Evolutionary conservation across 371 early-diverging fungal species (phyloP), one percentile per base, ranked within the genome.

Genomic region (Smittium culicis): DNA sequence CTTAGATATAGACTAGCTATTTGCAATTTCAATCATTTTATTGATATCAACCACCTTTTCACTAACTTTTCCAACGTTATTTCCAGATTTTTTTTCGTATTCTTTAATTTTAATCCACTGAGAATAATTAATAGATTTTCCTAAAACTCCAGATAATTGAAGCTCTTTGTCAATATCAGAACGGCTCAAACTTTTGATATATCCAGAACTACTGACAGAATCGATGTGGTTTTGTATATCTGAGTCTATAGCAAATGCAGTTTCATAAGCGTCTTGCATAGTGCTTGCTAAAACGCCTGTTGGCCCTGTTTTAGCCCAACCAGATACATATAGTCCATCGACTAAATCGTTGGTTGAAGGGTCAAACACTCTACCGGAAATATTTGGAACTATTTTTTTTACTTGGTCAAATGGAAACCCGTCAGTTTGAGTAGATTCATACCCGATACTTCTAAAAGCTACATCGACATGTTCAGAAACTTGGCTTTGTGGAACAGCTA

Each of bases 271-370:
- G 72, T 95, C 92, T 33, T 84, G 81, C 93, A 96, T 92, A 20
- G 98, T 98, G 0, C 92, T 82, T 0, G 93, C 96, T 70, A 98
- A 91, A 27, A 94, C 94, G 3, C 98, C 98, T 0, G 83, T 83
- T 24, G 96, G 93, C 0, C 98, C 96, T 24, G 89, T 85, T 73
- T 96, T 98, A 29, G 93, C 71, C 98, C 98, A 98, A 0, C 96
- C 96, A 1, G 96, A 75, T 0, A 88, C 89, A 67, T 94, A 96
- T 64, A 91, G 69, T 0, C 89, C 87, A 3, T 83, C 81, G 1
- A 83, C 72, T 5, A 71, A 35, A 32, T 35, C 56, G 16, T 71
- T 57, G 25, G 45, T 60, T 20, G 54, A 57, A 17, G 65, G 69
- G 62, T 82, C 80, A n/a, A 86, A 1, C 0, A 92, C 84, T 34